Evolutionary conservation across 2,329 filamentous ascomycete genomes (phyloP), one percentile per base, ranked within the genome.

Genomic region (Penicillium vulpinum): DNA sequence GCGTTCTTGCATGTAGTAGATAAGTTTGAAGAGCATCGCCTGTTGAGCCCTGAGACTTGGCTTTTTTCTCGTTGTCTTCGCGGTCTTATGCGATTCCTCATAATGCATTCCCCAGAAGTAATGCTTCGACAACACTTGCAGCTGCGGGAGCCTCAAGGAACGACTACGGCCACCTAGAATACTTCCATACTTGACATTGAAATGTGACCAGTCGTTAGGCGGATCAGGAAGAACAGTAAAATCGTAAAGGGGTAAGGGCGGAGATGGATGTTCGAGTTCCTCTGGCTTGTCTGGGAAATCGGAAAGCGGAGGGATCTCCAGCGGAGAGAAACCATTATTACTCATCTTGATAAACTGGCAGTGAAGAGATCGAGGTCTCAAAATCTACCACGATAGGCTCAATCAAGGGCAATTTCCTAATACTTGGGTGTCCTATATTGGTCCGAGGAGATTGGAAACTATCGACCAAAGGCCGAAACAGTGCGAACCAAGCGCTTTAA

Each of bases 101-200:
- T 52, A 55, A 13, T 65, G 49, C 2, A 71, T 65, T 9, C 70
- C 71, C 69, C 69, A 73, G 26, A 63, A 63, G 51, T 69, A 61
- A 31, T 65, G 62, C 3, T 56, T 53, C 4, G 60, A 35, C 44
- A 66, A 46, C 1, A 44, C 40, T 11, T 52, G 36, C 4, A 61
- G 13, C 48, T 51, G 41, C 7, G 36, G 21, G 24, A 36, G n/a
- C 36, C 35, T 50, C 22, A 55, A 33, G 11, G 22, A 13, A 40
- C 52, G 52, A 21, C 28, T 22, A 4, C 11, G 6, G 15, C 36
- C 29, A 8, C 9, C 3, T 15, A 2, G 8, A 38, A 52, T 4
- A 16, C 2, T 7, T 8, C 1, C 11, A n/a, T 21, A 55, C 13
- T 18, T 43, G 9, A 24, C 9, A 50, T 28, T 21, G 2, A 62